Conservation (phyloP, 2,329 filamentous ascomycete species). For the Epicoccum nigrum region DNA sequence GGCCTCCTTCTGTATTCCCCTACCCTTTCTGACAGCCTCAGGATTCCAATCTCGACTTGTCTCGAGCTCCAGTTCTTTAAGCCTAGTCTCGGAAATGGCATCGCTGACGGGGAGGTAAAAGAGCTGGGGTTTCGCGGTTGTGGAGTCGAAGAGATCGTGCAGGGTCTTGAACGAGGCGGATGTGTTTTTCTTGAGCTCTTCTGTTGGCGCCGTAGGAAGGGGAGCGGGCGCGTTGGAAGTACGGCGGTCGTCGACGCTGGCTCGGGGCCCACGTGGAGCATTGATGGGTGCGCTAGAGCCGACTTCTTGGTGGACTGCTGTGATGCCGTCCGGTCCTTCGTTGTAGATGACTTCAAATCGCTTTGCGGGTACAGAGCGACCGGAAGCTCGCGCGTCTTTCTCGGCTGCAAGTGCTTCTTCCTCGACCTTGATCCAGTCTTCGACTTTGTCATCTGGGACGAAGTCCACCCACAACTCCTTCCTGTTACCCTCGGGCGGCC, state of each 20-base stretch:
- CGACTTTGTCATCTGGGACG: constrained; percentile 75
- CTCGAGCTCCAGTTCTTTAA: constrained; percentile 62
- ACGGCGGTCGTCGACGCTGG: neutral
- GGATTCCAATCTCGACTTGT: constrained; percentile 52
- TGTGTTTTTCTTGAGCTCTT: constrained; percentile 18
- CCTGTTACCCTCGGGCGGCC: constrained; percentile 85
- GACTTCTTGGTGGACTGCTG: constrained; percentile 44
- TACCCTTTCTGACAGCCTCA: constrained; percentile 37
- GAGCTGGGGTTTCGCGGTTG: constrained; percentile 66
- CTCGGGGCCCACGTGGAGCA: constrained; percentile 32
- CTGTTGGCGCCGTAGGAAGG: constrained; percentile 5
- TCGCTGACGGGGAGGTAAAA: constrained; percentile 71
- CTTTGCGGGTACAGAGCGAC: constrained; percentile 26
- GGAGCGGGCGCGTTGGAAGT: constrained; percentile 5
- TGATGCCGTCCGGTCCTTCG: constrained; percentile 23
- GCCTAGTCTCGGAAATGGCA: constrained; percentile 67
- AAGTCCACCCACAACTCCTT: constrained; percentile 90
- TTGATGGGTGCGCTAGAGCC: constrained; percentile 34
- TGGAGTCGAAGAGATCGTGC: constrained; percentile 66
- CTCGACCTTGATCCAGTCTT: constrained; percentile 80
- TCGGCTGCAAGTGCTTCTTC: too few relatives aligned
- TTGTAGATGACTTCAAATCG: constrained; percentile 43
- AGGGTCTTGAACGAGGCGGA: constrained; percentile 58
- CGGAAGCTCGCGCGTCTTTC: constrained; percentile 35
- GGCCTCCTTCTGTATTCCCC: constrained; percentile 35